Conservation (phyloP, 768 basidiomycete species). For the Xerocomellus chrysenteron region DNA sequence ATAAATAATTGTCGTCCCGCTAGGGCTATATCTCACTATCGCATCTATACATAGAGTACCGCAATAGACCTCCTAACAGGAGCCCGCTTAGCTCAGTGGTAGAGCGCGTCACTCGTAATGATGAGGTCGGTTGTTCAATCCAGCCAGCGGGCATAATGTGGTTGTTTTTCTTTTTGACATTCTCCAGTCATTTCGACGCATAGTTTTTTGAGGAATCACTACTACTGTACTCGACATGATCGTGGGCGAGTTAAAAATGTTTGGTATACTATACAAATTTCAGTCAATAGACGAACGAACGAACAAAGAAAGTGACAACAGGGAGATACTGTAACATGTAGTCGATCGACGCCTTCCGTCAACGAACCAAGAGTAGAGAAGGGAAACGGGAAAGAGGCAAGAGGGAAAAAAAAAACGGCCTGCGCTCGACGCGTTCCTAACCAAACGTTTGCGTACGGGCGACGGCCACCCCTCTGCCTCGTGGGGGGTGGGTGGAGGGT, state of each 20-base stretch:
- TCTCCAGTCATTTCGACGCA: neutral
- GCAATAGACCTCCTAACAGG: neutral
- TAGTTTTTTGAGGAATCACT: neutral
- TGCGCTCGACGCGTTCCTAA: slow-evolving; percentile 2
- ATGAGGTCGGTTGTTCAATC: slow-evolving; percentile 48
- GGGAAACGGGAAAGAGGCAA: neutral
- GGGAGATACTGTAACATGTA: slow-evolving; percentile 13
- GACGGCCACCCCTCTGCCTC: slow-evolving; percentile 8
- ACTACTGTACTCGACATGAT: neutral
- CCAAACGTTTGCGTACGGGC: neutral
- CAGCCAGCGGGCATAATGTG: slow-evolving; percentile 39
- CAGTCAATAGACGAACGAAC: slow-evolving; percentile 10
- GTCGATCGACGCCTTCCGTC: neutral
- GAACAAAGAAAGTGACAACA: neutral
- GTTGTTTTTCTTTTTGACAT: neutral
- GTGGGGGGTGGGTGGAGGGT: slow-evolving; percentile 3
- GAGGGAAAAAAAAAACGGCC: neutral
- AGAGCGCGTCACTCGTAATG: slow-evolving; percentile 47
- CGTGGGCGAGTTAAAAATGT: neutral
- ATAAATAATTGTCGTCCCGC: too few relatives aligned
- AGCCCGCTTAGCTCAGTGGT: slow-evolving; percentile 45
- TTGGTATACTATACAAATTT: slow-evolving; percentile 26
- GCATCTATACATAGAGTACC: neutral
- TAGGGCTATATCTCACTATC: too few relatives aligned
- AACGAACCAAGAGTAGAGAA: neutral